Evolutionary conservation across 2,329 filamentous ascomycete genomes (phyloP), one percentile per base, ranked within the genome.

Genomic region (Trichoderma koningiopsis): DNA sequence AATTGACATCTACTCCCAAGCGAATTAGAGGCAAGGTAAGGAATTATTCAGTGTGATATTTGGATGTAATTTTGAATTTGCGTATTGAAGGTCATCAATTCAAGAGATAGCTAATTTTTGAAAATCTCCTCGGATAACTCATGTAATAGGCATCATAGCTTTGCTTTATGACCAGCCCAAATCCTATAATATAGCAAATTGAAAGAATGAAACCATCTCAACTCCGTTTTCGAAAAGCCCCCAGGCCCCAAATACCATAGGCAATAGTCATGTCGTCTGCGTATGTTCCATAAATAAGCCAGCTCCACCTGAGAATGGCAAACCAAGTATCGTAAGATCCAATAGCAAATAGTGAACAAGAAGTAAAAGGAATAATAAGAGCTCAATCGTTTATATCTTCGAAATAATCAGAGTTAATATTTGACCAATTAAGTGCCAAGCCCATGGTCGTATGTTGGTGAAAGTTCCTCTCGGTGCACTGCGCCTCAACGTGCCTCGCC

Each of bases 391-490:
- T 1, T 19, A 43, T n/a, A 2, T 43, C 40, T 3, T 43, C 40
- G 19, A n/a, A 19, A n/a, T 43, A 16, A n/a, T 43, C 40, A 43
- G 10, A 19, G 6, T 43, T 8, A 10, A 43, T 19, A 8, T 43
- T 43, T n/a, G 4, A 31, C 49, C 35, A 53, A 5, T 37, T 27
- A 1, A 56, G 2, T 13, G 40, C 31, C 65, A 52, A 43, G n/a
- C 24, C 49, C 57, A 47, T 43, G n/a, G 68, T 66, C n/a, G 68
- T 69, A 22, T 33, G 22, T 37, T 47, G 22, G 0, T 57, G 33
- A 19, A 69, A 68, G 2, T 55, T n/a, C 29, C 66, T 53, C n/a
- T 40, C n/a, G 0, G 16, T 22, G 16, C 69, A 70, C n/a, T 64
- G 43, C 33, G 11, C 13, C 27, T 43, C 40, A 33, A 74, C 57